A percentile compares a stretch with the other conserved stretches of the same genome.
Evolutionary conservation across 2,329 filamentous ascomycete species (phyloP).

Genomic region (Fusarium incarnatum): DNA sequence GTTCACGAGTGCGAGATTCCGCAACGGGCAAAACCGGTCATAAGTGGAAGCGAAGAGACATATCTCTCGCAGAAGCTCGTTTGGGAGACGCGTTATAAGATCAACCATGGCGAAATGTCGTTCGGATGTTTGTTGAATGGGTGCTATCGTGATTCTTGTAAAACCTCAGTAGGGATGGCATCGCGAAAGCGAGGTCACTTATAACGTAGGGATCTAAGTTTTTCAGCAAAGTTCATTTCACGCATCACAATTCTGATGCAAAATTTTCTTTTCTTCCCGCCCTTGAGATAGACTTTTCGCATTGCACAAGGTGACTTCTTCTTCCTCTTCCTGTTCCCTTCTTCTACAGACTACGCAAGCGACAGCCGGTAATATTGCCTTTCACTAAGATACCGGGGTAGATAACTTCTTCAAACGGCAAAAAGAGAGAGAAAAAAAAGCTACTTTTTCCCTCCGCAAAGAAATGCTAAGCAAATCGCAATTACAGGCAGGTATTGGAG

Average conservation of each 20-base stretch:
- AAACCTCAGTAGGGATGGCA: not conserved
- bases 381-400: too few relatives aligned
- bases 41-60: not conserved
- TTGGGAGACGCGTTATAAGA: not conserved
- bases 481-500: slow-evolving; percentile 44
- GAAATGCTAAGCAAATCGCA: not conserved
- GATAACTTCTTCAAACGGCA: not conserved
- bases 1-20: not conserved
- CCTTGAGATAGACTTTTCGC: not conserved
- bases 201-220: not conserved
- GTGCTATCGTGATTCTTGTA: not conserved
- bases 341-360: not conserved
- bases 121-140: not conserved
- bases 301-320: not conserved
- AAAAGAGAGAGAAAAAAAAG: not conserved
- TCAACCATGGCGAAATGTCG: not conserved
- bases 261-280: not conserved
- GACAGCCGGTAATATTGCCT: not conserved
- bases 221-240: not conserved
- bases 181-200: not conserved
- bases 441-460: not conserved
- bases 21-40: not conserved
- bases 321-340: not conserved
- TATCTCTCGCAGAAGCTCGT: not conserved
- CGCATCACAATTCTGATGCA: not conserved